Evolutionary conservation across 1,284 basidiomycete species (phyloP), one percentile per base, ranked within the genome.

Genomic region (Farysia itapuensis): DNA sequence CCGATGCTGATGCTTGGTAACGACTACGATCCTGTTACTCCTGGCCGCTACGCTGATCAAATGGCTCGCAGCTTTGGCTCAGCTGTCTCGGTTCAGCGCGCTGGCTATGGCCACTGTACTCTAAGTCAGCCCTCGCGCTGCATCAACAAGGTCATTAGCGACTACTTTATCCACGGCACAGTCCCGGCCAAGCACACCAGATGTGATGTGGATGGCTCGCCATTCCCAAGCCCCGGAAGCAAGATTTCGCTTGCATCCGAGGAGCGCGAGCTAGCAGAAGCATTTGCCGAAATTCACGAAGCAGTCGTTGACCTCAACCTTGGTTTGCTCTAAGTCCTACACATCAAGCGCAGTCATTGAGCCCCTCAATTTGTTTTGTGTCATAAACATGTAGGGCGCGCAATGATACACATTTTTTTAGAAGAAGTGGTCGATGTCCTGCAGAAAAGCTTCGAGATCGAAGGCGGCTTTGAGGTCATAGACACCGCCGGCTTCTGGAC

Each of bases 11-110:
- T 33, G 14, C 51, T 64, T n/a, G 57, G 61, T 28, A 67, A 67
- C 43, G 56, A 64, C 28, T 64, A 43, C 26, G 65, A 67, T 25
- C 65, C 64, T n/a, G 65, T 65, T 24, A 67, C 65, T 9, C 61
- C 65, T 8, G 45, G 43, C 20, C 35, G 43, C 15, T 52, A 47
- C 23, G 65, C 65, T 22, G 49, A 57, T 14, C 43, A 37, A 44
- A 64, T 65, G 57, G 61, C 61, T 1, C 20, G 42, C 47, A 36
- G 16, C 13, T 67, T 67, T 21, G 42, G 36, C 31, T 47, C 43
- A 12, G 54, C 57, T 19, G 52, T 54, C 2, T 51, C 50, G 36
- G 50, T 67, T 24, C 51, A 41, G 8, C 38, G 57, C 15, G 38
- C 41, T 8, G 61, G 57, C 11, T 65, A 61, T 40, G 65, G 65